phyloP scores from a whole-genome alignment of 805 yeast genomes.

The Starmerella etchellsii region DNA sequence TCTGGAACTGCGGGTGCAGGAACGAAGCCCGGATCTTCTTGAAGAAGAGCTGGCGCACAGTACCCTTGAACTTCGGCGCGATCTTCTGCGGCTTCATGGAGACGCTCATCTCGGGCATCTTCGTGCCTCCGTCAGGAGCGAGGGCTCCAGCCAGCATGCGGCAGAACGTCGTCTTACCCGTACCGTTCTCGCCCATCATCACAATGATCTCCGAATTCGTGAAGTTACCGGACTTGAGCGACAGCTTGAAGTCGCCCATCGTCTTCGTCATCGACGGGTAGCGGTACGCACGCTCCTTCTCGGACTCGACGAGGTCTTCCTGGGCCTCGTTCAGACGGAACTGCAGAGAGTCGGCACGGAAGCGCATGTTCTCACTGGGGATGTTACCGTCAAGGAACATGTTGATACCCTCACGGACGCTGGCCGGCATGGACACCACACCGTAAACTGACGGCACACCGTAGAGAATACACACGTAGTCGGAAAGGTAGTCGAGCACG shows the following conservation, averaged over 20 bases:
- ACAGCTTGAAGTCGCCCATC: constrained; percentile 88
- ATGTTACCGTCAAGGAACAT: constrained; percentile 97
- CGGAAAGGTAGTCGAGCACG: constrained; percentile 91
- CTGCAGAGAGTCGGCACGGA: constrained; percentile 90
- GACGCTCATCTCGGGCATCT: constrained; percentile 78
- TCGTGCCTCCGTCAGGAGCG: constrained; percentile 67
- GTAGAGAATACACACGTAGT: constrained; percentile 88
- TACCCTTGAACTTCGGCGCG: constrained; percentile 97
- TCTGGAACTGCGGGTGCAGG: constrained; percentile 93
- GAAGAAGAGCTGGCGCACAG: constrained; percentile 93
- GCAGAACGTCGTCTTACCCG: constrained; percentile 98
- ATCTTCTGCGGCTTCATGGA: constrained; percentile 99
- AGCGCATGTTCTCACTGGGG: constrained; percentile 92
- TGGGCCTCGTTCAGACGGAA: constrained; percentile 85
- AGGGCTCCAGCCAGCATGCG: constrained; percentile 87
- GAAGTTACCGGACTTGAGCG: constrained; percentile 76
- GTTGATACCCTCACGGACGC: constrained; percentile 98
- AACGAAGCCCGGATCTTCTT: constrained; percentile 91
- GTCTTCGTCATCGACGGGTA: constrained; percentile 83
- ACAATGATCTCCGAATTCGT: constrained; percentile 94
- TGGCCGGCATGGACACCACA: constrained; percentile 90
- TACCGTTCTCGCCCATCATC: constrained; percentile 99
- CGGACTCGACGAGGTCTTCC: constrained; percentile 51
- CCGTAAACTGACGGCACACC: constrained; percentile 99
- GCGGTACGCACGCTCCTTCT: constrained; percentile 61